Base-by-base conservation (phyloP, 306 rosid species). In the Cercis canadensis region DNA sequence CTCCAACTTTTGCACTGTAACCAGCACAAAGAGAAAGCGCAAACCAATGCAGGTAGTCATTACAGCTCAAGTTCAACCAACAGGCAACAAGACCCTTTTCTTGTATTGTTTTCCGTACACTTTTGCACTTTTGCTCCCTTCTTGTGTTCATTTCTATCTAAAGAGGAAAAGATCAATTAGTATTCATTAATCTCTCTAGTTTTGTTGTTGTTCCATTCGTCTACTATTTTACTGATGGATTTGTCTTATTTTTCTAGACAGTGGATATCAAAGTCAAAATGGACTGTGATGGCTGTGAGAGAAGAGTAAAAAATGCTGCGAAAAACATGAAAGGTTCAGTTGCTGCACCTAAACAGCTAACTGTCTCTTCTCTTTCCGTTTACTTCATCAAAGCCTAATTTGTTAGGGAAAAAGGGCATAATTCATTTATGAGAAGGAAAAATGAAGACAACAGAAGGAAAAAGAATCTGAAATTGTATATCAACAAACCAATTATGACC, bases 271-370 rank as follows among this genome's bases (percentile, higher is more conserved):
- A 90, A 82, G 91, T 90, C 33, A 90, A 90, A 82, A 90, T 90
- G 91, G 96, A 90, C 72, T 90, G 96, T n/a, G 96, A 90, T 82
- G 97, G 97, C 31, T 92, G 97, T 56, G 97, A 92, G 87, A 71
- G 97, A 71, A 86, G 80, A 79, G 90, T 92, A 43, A 82, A 84
- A 84, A 77, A 87, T 49, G 90, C 92, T 44, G 90, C 87, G 45
- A 82, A 91, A 55, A 45, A 73, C 47, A 87, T 92, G 86, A 89
- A 78, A 92, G 97, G 96, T 91, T 69, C 58, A 10, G 34, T 46
- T 37, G 12, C 53, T 50, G 6, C 10, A 52, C 9, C 47, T 59
- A 24, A 7, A 17, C 46, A 19, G 5, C 11, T 47, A 9, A 21
- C 17, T n/a, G n/a, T 53, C 43, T 72, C 56, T 51, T 62, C 18